Base-by-base conservation (phyloP, 2,329 filamentous ascomycete genomes). In the Ophiostoma pallidulum region DNA sequence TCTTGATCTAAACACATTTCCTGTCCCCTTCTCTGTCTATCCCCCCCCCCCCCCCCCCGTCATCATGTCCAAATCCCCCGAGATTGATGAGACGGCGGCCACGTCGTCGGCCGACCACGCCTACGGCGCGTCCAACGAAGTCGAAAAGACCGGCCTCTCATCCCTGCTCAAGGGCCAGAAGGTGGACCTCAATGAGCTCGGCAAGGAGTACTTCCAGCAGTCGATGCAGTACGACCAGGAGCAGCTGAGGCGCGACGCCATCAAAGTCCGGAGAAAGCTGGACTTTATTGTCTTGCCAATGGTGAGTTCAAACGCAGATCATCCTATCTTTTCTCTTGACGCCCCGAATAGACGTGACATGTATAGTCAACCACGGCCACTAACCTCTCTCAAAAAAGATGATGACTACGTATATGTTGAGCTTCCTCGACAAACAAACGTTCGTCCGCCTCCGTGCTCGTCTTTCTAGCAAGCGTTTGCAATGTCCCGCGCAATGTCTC, bases 211-310 rank as follows among this genome's bases (percentile, higher is more conserved):
- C 44, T 55, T 61, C 47, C 54, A 61, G 48, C 56, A 64, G 50
- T 60, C 63, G 36, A 54, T 61, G 49, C 60, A 64, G 51, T 62
- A 62, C 50, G 63, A 64, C 44, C 53, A 58, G 26, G 59, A 57
- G 36, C 62, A 65, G 47, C 59, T 65, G 3, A 58, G 62, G 44
- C 41, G 49, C 4, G 51, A 53, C 41, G 28, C 54, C 49, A 60
- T 47, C 54, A 61, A 60, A 41, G 63, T 66, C 36, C 55, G 59
- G 35, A 55, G 60, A 39, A 66, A 66, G 56, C 47, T 66, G 7
- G 64, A 66, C 47, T 62, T 62, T 24, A 53, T 64, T 4, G 60
- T 66, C 12, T 54, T 66, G 41, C 64, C 64, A 1, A 63, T 65
- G 59, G 62, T 64, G 52, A 40, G 54, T 37, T n/a, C n/a, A n/a